Percentiles rank a stretch among this genome's conserved stretches.
phyloP scores from a whole-genome alignment of 352 stramenopile genomes.

The Phytophthora boehmeriae region DNA sequence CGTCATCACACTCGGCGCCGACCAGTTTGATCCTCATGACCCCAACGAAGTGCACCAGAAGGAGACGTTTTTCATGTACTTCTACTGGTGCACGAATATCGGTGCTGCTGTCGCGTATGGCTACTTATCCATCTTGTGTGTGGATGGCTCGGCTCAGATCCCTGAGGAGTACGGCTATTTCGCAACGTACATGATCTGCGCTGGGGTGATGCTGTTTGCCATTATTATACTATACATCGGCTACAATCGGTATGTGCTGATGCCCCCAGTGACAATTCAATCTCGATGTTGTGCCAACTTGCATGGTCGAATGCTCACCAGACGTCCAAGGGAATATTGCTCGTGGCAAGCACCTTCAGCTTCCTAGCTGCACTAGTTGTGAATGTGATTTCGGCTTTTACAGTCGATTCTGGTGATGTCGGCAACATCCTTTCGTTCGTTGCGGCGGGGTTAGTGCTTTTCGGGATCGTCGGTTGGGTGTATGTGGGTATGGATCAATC shows the following conservation, averaged over 20 bases:
- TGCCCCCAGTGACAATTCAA: conserved; percentile 40
- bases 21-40: conserved; percentile 61
- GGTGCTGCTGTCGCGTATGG: conserved; percentile 74
- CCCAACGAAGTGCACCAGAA: conserved; percentile 50
- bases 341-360: conserved; percentile 30
- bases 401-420: conserved; percentile 21
- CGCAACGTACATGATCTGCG: too few species aligned
- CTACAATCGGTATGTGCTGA: conserved; percentile 52
- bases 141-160: conserved; percentile 72
- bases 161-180: conserved; percentile 81
- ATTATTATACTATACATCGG: conserved; percentile 42
- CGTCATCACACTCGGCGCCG: conserved; percentile 59
- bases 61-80: conserved; percentile 80
- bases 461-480: conserved; percentile 51
- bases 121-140: conserved; percentile 72
- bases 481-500: conserved; percentile 39
- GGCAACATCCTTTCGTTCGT: conserved; percentile 48
- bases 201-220: conserved; percentile 45
- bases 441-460: conserved; percentile 32
- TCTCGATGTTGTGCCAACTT: conserved; percentile 50
- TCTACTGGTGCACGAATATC: conserved; percentile 84
- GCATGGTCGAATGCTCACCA: conserved; percentile 25
- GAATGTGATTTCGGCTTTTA: conserved; percentile 58
- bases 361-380: conserved; percentile 42
- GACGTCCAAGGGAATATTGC: conserved; percentile 32